Evolutionary conservation across 2,329 filamentous ascomycete genomes (phyloP).

Genomic region (Neopestalotiopsis clavispora): DNA sequence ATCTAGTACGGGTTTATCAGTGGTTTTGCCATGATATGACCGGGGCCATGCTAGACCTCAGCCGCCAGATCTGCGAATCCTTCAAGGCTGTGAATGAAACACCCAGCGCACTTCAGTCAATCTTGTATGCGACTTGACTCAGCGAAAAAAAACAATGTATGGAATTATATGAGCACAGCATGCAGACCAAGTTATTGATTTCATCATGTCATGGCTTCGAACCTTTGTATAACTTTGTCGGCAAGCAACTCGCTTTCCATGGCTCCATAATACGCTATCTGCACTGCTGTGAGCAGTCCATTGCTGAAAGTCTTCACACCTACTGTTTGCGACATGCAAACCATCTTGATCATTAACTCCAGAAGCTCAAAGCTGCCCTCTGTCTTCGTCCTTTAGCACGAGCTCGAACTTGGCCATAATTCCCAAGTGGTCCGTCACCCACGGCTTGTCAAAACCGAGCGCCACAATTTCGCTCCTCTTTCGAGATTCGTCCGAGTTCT

Average conservation of each 20-base stretch:
- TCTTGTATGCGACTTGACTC: neutral
- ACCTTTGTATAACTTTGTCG: neutral
- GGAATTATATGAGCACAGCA: neutral
- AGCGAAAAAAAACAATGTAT: neutral
- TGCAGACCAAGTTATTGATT: neutral
- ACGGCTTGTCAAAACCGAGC: constrained; percentile 43
- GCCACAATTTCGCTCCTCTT: constrained; percentile 28
- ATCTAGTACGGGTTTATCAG: neutral
- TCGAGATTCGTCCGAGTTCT: constrained; percentile 30
- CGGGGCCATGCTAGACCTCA: neutral
- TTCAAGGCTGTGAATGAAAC: neutral
- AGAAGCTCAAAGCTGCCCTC: neutral
- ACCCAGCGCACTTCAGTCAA: neutral
- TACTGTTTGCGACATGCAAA: too few species aligned
- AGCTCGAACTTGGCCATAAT: constrained; percentile 38
- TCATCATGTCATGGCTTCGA: neutral
- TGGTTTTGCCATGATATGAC: neutral
- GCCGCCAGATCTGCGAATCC: neutral
- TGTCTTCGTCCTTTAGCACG: neutral
- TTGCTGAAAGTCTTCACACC: too few species aligned
- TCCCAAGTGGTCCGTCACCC: constrained; percentile 55
- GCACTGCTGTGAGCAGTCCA: too few species aligned
- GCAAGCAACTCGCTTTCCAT: neutral
- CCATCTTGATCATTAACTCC: too few species aligned
- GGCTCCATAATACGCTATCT: neutral